Conservation (phyloP, 108 stramenopile species). For the Aurantiochytrium sp. region DNA sequence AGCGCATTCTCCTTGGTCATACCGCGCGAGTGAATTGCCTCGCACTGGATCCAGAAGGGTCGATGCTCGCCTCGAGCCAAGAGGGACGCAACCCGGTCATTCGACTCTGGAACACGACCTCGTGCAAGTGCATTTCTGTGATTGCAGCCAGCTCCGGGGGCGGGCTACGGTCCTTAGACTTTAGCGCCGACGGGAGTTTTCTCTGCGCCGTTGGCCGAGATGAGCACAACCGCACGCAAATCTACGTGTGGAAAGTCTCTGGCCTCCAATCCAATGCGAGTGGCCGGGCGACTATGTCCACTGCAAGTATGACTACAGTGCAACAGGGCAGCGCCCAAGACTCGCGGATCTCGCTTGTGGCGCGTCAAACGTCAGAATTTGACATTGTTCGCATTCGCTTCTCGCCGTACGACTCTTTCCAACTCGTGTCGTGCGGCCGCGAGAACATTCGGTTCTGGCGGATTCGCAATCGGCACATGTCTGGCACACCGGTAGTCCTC, state of each 20-base stretch:
- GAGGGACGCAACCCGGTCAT: not conserved
- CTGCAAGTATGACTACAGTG: not conserved
- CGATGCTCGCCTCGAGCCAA: not conserved
- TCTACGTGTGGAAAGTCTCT: not conserved
- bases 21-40: not conserved
- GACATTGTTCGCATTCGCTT: constrained; percentile 14
- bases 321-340: not conserved
- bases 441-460: constrained; percentile 64
- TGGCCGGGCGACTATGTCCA: no score
- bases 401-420: constrained; percentile 14
- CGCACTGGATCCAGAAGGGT: not conserved
- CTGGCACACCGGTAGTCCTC: constrained; percentile 49
- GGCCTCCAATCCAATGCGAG: not conserved
- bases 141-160: not conserved
- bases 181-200: not conserved
- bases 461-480: constrained; percentile 41
- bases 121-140: not conserved
- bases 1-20: not conserved
- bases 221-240: constrained; percentile 5
- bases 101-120: not conserved
- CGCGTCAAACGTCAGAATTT: constrained; percentile 31
- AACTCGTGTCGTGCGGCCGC: constrained; percentile 51
- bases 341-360: not conserved
- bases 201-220: not conserved
- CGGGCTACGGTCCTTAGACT: not conserved